Evolutionary conservation across 257 asterid genomes (phyloP).

Genomic region (Solanum medicagineum): DNA sequence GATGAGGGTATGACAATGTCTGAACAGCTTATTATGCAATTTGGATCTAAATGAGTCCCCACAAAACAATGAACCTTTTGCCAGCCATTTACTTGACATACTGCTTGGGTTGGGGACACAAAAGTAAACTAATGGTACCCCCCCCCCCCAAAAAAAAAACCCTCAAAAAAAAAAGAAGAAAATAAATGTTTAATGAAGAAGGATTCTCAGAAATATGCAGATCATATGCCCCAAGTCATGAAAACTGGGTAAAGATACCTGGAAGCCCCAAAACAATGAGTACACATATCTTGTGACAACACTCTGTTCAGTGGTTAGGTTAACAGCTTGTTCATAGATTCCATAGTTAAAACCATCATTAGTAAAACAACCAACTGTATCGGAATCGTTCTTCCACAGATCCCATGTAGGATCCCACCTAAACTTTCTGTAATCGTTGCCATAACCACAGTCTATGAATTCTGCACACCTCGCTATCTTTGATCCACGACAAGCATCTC

Average conservation of each 20-base stretch:
- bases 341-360: constrained; percentile 44
- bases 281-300: constrained; percentile 49
- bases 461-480: constrained; percentile 18
- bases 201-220: neutral
- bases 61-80: neutral
- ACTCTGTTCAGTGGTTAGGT: constrained; percentile 35
- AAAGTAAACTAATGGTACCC: neutral
- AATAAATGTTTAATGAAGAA: neutral
- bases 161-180: neutral
- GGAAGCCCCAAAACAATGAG: constrained; percentile 96
- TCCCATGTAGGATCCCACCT: constrained; percentile 20
- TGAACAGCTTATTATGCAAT: neutral
- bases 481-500: constrained; percentile 47
- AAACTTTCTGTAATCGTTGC: constrained; percentile 6
- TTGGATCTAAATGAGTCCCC: neutral
- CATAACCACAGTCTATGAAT: constrained; percentile 68
- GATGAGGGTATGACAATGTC: neutral
- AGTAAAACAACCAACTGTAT: constrained; percentile 58
- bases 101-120: neutral
- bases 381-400: constrained; percentile 35
- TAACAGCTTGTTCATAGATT: constrained; percentile 51
- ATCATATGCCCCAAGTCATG: neutral
- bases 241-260: constrained; percentile 38
- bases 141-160: neutral
- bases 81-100: neutral